These are phyloP conservation scores for Russula compacta DNA, from an alignment of 768 basidiomycete genomes.

Conservation along the genomic window DNA sequence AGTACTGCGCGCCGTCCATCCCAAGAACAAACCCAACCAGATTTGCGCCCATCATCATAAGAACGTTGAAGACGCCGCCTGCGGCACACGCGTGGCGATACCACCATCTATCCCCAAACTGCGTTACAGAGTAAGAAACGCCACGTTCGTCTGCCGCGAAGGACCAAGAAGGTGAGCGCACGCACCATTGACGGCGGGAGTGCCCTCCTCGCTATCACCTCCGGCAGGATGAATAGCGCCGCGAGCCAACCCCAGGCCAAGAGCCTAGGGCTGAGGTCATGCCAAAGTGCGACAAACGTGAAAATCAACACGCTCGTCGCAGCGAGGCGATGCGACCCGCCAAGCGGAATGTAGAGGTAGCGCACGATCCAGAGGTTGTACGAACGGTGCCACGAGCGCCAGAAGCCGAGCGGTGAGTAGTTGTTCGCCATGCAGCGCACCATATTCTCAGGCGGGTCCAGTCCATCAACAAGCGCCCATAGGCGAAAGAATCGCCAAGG, in stretches of 20 bases:
- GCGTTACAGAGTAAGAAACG: background rate
- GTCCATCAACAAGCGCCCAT: conserved; percentile 81
- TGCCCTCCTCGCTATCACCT: conserved; percentile 52
- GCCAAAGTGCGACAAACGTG: conserved; percentile 97
- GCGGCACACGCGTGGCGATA: conserved; percentile 78
- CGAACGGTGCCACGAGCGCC: conserved; percentile 94
- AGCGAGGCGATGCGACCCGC: conserved; percentile 50
- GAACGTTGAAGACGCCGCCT: conserved; percentile 75
- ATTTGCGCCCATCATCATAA: conserved; percentile 89
- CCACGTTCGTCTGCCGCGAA: background rate
- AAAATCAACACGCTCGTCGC: conserved; percentile 74
- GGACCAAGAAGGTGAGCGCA: background rate
- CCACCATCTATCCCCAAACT: conserved; percentile 69
- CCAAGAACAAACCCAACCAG: conserved; percentile 94
- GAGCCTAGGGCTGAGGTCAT: conserved; percentile 80
- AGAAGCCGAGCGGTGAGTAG: conserved; percentile 87
- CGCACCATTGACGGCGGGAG: conserved; percentile 60
- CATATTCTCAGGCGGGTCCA: conserved; percentile 98
- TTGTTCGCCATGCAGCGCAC: conserved; percentile 98
- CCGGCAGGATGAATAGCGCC: conserved; percentile 82
- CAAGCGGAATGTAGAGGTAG: conserved; percentile 89
- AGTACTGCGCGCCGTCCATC: conserved; percentile 63
- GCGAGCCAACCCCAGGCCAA: conserved; percentile 97
- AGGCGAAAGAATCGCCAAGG: conserved; percentile 97
- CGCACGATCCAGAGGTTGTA: conserved; percentile 94